Percentiles rank a stretch among this genome's conserved stretches.
phyloP scores from a whole-genome alignment of 148 eudicot genomes.

The Chenopodium suecicum region DNA sequence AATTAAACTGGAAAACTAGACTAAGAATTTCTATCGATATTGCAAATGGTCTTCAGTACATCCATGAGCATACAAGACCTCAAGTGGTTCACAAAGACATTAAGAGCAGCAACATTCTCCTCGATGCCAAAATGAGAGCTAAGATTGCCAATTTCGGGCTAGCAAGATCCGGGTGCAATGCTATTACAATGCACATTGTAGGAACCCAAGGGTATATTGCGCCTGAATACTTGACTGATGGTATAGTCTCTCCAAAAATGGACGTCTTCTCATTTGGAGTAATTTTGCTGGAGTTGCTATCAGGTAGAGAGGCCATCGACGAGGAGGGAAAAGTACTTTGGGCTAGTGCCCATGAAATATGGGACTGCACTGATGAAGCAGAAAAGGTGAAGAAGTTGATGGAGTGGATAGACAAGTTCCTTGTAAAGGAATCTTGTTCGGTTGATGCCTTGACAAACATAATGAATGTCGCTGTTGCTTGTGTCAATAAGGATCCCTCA shows the following conservation, averaged over 20 bases:
- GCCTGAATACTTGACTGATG: slow-evolving; percentile 80
- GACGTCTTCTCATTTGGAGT: slow-evolving; percentile 90
- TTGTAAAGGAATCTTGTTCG: slow-evolving; percentile 41
- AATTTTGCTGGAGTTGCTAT: slow-evolving; percentile 72
- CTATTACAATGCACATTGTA: slow-evolving; percentile 90
- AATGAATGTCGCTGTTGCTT: slow-evolving; percentile 64
- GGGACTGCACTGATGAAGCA: slow-evolving; percentile 50
- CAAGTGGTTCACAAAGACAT: slow-evolving; percentile 95
- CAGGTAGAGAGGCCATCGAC: slow-evolving; percentile 70
- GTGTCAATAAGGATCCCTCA: slow-evolving; percentile 58
- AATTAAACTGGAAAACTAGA: slow-evolving; percentile 67
- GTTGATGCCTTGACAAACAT: slow-evolving; percentile 54
- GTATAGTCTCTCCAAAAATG: slow-evolving; percentile 80
- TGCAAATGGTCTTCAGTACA: slow-evolving; percentile 89
- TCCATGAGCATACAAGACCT: slow-evolving; percentile 88
- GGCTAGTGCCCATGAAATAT: slow-evolving; percentile 37
- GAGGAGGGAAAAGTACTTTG: slow-evolving; percentile 60
- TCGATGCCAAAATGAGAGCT: slow-evolving; percentile 74
- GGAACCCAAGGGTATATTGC: slow-evolving; percentile 96
- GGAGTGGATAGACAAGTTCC: slow-evolving; percentile 50
- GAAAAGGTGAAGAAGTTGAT: slow-evolving; percentile 36
- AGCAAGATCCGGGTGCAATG: slow-evolving; percentile 89
- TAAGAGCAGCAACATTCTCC: slow-evolving; percentile 80
- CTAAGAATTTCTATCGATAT: slow-evolving; percentile 73
- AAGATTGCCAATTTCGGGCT: slow-evolving; percentile 93